Percentiles rank a stretch among this genome's conserved stretches.
phyloP scores from a whole-genome alignment of 176 grass and related monocot genomes.

The Lolium multiflorum region DNA sequence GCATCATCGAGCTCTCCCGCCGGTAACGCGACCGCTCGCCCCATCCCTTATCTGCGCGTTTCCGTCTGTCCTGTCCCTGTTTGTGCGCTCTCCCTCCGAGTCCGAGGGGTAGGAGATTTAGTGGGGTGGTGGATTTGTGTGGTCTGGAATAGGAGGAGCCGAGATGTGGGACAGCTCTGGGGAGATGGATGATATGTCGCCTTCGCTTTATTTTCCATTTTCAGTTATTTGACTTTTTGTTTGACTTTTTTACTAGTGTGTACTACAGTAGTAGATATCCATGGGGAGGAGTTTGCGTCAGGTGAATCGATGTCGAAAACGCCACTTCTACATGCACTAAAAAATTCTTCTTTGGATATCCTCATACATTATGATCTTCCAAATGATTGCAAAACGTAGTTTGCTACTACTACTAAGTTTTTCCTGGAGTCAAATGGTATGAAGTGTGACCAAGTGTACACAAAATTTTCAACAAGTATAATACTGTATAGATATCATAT shows the following conservation, averaged over 20 bases:
- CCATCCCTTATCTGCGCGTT: background rate
- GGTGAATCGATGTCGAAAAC: background rate
- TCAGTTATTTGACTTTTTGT: background rate
- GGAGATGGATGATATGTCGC: background rate
- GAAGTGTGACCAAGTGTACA: too few species aligned
- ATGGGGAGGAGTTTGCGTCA: background rate
- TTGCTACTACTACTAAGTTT: background rate
- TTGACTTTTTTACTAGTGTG: background rate
- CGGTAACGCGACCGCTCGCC: slow-evolving; percentile 45
- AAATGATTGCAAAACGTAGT: background rate
- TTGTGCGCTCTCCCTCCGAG: background rate
- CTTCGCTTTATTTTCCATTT: background rate
- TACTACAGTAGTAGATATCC: background rate
- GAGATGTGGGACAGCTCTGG: background rate
- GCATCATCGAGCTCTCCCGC: slow-evolving; percentile 95
- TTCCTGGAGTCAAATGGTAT: too few species aligned
- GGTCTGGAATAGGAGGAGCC: background rate
- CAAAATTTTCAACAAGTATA: too few species aligned
- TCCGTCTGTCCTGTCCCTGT: background rate
- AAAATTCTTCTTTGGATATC: background rate
- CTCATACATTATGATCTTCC: background rate
- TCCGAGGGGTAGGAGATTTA: background rate
- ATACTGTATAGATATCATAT: too few species aligned
- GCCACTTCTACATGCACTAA: background rate
- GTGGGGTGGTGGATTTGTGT: background rate